Base-by-base conservation (phyloP, 352 stramenopile genomes). In the Phytophthora foliorum region DNA sequence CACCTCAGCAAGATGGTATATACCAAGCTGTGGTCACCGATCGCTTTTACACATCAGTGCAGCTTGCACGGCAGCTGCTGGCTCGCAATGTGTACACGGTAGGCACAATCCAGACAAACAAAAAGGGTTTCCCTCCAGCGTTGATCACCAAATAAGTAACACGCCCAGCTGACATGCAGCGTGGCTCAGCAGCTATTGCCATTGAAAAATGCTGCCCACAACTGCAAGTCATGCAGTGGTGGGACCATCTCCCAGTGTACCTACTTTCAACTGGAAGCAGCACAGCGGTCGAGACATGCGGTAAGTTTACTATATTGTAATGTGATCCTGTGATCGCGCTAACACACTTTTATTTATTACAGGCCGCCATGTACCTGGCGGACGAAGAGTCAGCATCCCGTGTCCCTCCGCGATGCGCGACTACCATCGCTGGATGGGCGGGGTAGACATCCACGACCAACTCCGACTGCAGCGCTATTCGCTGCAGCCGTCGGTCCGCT, bases 41-140 rank as follows among this genome's bases (percentile, higher is more conserved):
- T 51, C 31, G 65, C 0, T 68, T 73, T 21, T 73, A 73, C 27
- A 68, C 51, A 5, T 68, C 65, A 0, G 19, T 65, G 36, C 53
- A 68, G 38, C 52, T 73, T 2, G 38, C 65, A 0, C 16, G 65
- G 2, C 57, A 61, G 44, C 44, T 67, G 6, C 63, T 67, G 8
- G 29, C n/a, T n/a, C 57, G 57, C 13, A 56, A 63, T n/a, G 27
- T 72, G 0, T 72, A 64, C 57, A 44, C 21, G 8, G 34, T 68
- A 1, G 49, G 56, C 1, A 72, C 56, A 0, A 62, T 64, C 21
- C 63, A 71, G 17, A 61, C 63, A 14, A 58, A 44, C 22, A 55
- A 57, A 10, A 50, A 49, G 16, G 63, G 55, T 0, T 65, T 61
- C 24, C 29, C 39, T 1, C 36, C 48, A 8, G 41, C 8, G 0